Evolutionary conservation across 345 rosid species (phyloP).

Genomic region (Bruguiera gymnorhiza): DNA sequence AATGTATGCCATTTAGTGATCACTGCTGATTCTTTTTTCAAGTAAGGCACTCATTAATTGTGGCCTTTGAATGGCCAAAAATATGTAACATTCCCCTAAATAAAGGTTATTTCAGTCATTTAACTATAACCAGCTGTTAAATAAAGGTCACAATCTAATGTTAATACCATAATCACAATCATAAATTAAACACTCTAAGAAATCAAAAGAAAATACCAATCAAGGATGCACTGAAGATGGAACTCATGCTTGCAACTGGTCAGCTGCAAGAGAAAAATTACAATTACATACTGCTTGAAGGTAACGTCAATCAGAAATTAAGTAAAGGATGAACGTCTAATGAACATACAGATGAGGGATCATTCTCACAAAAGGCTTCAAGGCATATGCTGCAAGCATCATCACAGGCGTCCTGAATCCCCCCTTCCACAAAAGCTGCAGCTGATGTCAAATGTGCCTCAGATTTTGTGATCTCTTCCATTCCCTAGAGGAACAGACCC

Average conservation of each 20-base stretch:
- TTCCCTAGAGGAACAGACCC: conserved; percentile 33
- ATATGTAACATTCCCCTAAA: too few species aligned
- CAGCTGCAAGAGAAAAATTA: conserved; percentile 42
- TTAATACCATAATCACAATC: not conserved
- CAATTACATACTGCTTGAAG: not conserved
- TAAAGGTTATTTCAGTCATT: too few species aligned
- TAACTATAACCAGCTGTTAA: too few species aligned
- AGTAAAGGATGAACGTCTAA: not conserved
- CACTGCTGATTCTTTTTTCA: too few species aligned
- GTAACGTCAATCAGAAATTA: not conserved
- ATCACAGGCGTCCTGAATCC: conserved; percentile 94
- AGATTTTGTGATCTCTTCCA: conserved; percentile 48
- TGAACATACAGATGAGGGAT: conserved; percentile 73
- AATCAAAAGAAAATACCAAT: conserved; percentile 51
- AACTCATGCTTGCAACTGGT: conserved; percentile 95
- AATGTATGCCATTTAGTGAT: too few species aligned
- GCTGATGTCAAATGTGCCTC: conserved; percentile 77
- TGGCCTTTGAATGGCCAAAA: too few species aligned
- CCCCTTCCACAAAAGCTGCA: conserved; percentile 96
- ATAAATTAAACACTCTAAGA: not conserved
- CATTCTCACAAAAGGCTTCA: conserved; percentile 71
- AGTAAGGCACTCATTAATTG: too few species aligned
- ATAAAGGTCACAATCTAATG: too few species aligned
- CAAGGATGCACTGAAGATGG: conserved; percentile 97
- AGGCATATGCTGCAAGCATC: conserved; percentile 98